phyloP scores from a whole-genome alignment of 2,329 filamentous ascomycete genomes.

The Chaetomiaceae sp. region DNA sequence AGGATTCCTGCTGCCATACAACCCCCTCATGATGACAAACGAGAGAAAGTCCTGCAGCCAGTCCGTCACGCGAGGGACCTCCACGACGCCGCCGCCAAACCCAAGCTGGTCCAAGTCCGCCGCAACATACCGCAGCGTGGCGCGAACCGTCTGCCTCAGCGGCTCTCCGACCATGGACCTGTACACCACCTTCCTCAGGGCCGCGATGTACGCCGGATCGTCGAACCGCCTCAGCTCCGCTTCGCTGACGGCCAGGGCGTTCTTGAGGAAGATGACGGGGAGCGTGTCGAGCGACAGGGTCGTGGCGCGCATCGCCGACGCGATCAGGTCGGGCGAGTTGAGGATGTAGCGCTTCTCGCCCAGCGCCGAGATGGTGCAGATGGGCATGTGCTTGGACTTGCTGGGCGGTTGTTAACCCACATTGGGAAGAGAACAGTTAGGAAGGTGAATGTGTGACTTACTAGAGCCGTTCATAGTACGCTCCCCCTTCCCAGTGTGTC shows the following conservation, averaged over 20 bases:
- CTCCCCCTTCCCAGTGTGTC: not conserved
- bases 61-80: not conserved
- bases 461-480: conserved; percentile 14
- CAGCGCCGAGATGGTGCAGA: conserved; percentile 11
- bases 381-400: conserved; percentile 5
- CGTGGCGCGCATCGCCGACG: conserved; percentile 7
- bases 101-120: not conserved
- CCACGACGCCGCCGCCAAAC: not conserved
- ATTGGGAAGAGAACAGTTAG: too few species aligned
- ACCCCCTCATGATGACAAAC: not conserved
- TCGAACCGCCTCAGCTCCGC: not conserved
- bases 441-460: not conserved
- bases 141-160: not conserved
- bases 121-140: not conserved
- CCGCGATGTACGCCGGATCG: conserved; percentile 3
- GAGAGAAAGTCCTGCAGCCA: conserved; percentile 11
- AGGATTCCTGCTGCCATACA: conserved; percentile 13
- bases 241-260: not conserved
- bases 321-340: conserved; percentile 4
- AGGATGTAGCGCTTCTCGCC: conserved; percentile 14
- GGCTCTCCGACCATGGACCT: conserved; percentile 5
- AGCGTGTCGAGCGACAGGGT: conserved; percentile 7
- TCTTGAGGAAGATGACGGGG: conserved; percentile 1
- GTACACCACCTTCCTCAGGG: not conserved
- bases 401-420: not conserved